Evolutionary conservation across 2,329 filamentous ascomycete species (phyloP), one percentile per base, ranked within the genome.

Genomic region (Fusarium mangiferae): DNA sequence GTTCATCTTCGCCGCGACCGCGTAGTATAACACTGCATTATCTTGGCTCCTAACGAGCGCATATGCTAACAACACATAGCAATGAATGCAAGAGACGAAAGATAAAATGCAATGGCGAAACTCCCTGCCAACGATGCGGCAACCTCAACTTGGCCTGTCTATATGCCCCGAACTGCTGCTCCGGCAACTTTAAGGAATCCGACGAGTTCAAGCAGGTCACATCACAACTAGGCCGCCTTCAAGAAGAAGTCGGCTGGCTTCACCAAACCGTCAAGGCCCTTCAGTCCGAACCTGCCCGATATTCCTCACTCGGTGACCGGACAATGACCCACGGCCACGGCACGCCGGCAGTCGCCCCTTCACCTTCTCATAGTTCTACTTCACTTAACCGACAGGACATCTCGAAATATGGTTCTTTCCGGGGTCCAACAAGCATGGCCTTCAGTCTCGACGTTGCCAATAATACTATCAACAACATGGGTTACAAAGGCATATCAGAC

Each of bases 391-490:
- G 82, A n/a, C 79, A 85, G 45, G 85, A 87, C 39, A 81, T 85
- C 35, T 83, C 84, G 79, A 89, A 85, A 73, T 90, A 88, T 66
- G 90, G 90, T 8, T 88, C 89, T 30, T 98, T 96, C 79, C 91
- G 93, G 64, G 95, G 95, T 1, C 94, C 94, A 2, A 98, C 94
- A 1, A 97, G 94, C 82, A 92, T 91, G 52, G 91, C 92, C 5
- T 98, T 95, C 82, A 95, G 93, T 74, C 89, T 98, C 36, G 93
- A 96, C 72, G 92, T 98, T 20, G 95, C 95, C 41, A 95, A 94
- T 81, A 94, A 90, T 59, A 97, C 95, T 56, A 87, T 98, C 42
- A 92, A 95, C 78, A 95, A 92, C 68, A 97, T 98, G 93, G 95
- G 95, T 8, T 96, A 97, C 78, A 91, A 90, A 35, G 89, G 87